phyloP scores from a whole-genome alignment of 352 stramenopile species.

The Phytophthora hybrid region DNA sequence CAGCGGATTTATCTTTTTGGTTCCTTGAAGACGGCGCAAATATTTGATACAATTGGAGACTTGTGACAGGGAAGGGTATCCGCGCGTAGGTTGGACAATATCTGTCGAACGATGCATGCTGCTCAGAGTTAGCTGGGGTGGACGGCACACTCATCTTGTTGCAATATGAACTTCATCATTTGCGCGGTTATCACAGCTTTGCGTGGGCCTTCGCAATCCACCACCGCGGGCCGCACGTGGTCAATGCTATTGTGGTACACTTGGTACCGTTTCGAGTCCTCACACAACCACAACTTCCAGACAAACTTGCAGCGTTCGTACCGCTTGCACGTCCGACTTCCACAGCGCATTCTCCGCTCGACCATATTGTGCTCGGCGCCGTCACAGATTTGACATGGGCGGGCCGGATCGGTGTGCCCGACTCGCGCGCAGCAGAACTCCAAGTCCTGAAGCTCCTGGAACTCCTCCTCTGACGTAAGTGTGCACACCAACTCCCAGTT shows the following conservation, averaged over 20 bases:
- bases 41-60: not conserved
- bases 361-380: not conserved
- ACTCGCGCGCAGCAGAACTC: not conserved
- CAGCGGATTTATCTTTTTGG: not conserved
- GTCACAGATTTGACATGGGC: not conserved
- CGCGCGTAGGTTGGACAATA: not conserved
- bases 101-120: not conserved
- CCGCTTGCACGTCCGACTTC: not conserved
- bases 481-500: slow-evolving; percentile 1
- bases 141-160: not conserved
- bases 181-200: not conserved
- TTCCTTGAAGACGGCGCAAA: not conserved
- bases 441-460: slow-evolving; percentile 1
- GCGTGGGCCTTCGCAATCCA: not conserved
- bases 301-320: not conserved
- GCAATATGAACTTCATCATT: not conserved
- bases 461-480: not conserved
- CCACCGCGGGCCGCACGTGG: not conserved
- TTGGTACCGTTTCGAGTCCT: not conserved
- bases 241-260: not conserved
- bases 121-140: not conserved
- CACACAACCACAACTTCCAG: not conserved
- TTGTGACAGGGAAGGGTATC: not conserved
- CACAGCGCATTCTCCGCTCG: not conserved
- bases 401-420: not conserved